Base-by-base conservation (phyloP, 2,329 filamentous ascomycete species). In the Chalara sp. region DNA sequence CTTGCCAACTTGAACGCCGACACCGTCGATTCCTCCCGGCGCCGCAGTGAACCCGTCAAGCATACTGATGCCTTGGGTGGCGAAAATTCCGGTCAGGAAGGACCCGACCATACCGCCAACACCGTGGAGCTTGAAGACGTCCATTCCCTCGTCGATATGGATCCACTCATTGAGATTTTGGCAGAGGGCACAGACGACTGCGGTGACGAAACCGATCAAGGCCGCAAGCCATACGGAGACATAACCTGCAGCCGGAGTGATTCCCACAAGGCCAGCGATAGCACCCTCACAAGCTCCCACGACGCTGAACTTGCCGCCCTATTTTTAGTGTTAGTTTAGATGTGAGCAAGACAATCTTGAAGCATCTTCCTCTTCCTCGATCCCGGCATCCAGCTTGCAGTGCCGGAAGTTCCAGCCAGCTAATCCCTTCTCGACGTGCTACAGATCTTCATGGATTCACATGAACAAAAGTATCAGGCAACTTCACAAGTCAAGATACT, bases 101-200 rank as follows among this genome's bases (percentile, higher is more conserved):
- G 76, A 73, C 12, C 79, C 79, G 1, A 81, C 71, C 54, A 76
- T 72, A 8, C 79, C 79, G n/a, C 79, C 79, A 2, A 82, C 66
- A 13, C 78, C 78, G 58, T 83, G 79, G 31, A 82, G 73, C 32
- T 76, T 76, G 53, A 81, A 82, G 46, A 82, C 78, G 52, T 81
- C 78, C 47, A 82, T 70, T 2, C 77, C 76, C 44, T 81, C 79
- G 52, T 82, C 79, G 8, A 81, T 70, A 6, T 69, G 68, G 5
- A 81, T 64, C 53, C 77, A 67, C 47, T 79, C 68, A 57, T 80
- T 80, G 56, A 74, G 62, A 50, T 72, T 68, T 49, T 72, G 72
- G 8, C 70, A 64, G 51, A 72, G 74, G 51, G 73, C 74, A 54
- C 73, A 78, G 21, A 68, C 67, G 2, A 69, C 60, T 0, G 73